A percentile compares a stretch with the other conserved stretches of the same genome.
phyloP scores from a whole-genome alignment of 2,329 filamentous ascomycete species.

The Stagonosporopsis chrysanthemi region DNA sequence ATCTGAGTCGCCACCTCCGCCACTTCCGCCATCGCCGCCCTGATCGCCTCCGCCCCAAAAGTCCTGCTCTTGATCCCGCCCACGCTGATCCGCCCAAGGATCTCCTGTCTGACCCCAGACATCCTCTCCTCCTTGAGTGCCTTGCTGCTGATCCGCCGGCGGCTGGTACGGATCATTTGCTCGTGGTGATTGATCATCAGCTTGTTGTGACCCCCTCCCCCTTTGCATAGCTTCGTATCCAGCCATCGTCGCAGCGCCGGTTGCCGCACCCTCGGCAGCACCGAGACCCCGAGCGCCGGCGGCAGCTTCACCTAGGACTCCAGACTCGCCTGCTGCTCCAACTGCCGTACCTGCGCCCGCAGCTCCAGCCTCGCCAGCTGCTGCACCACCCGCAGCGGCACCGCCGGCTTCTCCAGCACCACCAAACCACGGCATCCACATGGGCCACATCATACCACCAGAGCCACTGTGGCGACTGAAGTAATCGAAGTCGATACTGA shows the following conservation, averaged over 20 bases:
- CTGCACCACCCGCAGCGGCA: constrained; percentile 51
- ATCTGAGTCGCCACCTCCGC: constrained; percentile 27
- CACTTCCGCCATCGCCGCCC: constrained; percentile 46
- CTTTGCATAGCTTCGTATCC: constrained; percentile 70
- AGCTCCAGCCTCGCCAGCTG: constrained; percentile 48
- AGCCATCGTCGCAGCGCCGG: constrained; percentile 66
- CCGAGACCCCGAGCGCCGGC: constrained; percentile 50
- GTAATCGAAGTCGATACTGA: constrained; percentile 72
- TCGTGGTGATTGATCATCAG: constrained; percentile 41
- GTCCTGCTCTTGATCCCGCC: constrained; percentile 31
- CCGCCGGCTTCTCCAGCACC: constrained; percentile 42
- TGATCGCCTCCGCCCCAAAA: constrained; percentile 37
- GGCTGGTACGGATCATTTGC: constrained; percentile 32
- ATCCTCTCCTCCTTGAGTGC: constrained; percentile 31
- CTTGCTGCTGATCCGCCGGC: constrained; percentile 31
- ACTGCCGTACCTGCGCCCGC: constrained; percentile 43
- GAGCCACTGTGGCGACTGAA: constrained; percentile 66
- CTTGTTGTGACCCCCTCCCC: constrained; percentile 46
- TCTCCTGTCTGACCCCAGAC: constrained; percentile 39
- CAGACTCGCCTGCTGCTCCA: constrained; percentile 53
- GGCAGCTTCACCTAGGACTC: constrained; percentile 58
- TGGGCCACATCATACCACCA: constrained; percentile 52
- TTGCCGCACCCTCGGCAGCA: constrained; percentile 54
- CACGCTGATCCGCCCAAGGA: constrained; percentile 31
- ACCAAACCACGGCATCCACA: constrained; percentile 63